Percentiles rank a stretch among this genome's conserved stretches.
phyloP scores from a whole-genome alignment of 345 rosid species.

The Populus tremula region DNA sequence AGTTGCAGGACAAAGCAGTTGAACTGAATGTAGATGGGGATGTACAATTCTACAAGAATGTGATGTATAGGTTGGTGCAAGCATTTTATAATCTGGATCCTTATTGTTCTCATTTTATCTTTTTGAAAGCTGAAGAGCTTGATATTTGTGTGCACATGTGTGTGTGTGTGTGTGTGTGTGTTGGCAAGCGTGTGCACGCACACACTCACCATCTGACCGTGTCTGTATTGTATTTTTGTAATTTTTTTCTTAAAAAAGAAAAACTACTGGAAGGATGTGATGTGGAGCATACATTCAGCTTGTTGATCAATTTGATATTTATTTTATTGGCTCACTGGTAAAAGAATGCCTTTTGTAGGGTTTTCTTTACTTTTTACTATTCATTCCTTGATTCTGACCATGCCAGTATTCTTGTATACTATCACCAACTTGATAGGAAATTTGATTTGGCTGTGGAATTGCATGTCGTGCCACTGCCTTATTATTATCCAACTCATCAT shows the following conservation, averaged over 20 bases:
- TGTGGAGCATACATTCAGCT: neutral
- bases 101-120: neutral
- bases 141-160: neutral
- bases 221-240: neutral
- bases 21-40: constrained; percentile 55
- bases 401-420: neutral
- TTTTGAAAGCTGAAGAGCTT: neutral
- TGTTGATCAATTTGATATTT: neutral
- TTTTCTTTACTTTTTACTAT: too few relatives aligned
- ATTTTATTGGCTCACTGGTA: neutral
- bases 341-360: neutral
- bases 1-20: constrained; percentile 63
- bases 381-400: neutral
- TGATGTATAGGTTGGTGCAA: constrained; percentile 61
- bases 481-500: neutral
- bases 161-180: neutral
- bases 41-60: constrained; percentile 73
- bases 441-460: neutral
- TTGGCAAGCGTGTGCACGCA: neutral
- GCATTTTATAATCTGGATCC: neutral
- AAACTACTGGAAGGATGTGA: neutral
- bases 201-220: neutral
- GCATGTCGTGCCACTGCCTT: neutral
- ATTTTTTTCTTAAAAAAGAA: neutral
- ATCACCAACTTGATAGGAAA: neutral